Percentiles rank a stretch among this genome's conserved stretches.
Conservation (phyloP, 2,329 filamentous ascomycete genomes). For the Epichloe aotearoae region DNA sequence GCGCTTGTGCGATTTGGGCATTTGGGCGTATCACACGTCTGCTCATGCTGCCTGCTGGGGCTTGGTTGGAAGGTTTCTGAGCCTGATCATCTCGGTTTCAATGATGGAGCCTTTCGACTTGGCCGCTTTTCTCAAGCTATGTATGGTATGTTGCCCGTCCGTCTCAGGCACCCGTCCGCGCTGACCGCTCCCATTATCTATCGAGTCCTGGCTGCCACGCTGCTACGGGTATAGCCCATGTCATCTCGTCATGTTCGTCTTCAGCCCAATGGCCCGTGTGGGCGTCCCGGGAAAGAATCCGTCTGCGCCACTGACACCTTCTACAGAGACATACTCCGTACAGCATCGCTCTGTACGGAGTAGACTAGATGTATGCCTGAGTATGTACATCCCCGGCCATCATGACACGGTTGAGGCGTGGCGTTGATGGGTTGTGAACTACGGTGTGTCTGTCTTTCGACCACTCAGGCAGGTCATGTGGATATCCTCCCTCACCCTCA, state of each 20-base stretch:
- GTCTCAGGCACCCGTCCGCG: neutral
- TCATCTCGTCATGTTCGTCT: neutral
- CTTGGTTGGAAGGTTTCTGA: neutral
- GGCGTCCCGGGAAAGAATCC: neutral
- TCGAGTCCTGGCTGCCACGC: too few species aligned
- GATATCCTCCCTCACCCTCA: neutral
- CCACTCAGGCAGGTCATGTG: neutral
- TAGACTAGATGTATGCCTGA: neutral
- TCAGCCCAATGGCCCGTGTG: neutral
- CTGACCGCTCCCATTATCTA: conserved; percentile 1
- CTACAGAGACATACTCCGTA: neutral
- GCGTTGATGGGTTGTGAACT: neutral
- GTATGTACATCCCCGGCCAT: neutral
- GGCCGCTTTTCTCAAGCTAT: neutral
- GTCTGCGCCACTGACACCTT: neutral
- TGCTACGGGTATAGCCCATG: neutral
- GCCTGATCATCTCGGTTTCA: neutral
- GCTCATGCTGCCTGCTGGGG: conserved; percentile 2
- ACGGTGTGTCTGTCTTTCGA: neutral
- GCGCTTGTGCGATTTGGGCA: conserved; percentile 7
- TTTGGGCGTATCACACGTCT: conserved; percentile 7
- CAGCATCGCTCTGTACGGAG: neutral
- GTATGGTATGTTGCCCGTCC: neutral
- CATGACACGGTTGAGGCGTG: neutral
- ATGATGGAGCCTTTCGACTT: neutral